phyloP scores from a whole-genome alignment of 148 eudicot species.

The Polygonum aviculare region DNA sequence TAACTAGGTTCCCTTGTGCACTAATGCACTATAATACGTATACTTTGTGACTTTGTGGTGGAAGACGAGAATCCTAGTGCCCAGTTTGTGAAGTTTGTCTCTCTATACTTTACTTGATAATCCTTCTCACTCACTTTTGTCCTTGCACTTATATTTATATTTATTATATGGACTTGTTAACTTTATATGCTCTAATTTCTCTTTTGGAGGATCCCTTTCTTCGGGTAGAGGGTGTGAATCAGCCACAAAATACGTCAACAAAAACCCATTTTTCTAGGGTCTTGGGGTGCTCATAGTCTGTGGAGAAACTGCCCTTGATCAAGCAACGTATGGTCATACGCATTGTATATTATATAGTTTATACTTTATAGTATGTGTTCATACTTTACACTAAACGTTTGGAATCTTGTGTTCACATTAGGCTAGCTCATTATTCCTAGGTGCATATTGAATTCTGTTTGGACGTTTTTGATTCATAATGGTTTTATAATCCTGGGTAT shows the following conservation, averaged over 20 bases:
- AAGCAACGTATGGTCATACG: background rate
- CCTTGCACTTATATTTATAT: background rate
- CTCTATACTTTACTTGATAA: background rate
- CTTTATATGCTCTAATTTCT: background rate
- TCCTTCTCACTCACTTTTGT: background rate
- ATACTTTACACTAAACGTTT: background rate
- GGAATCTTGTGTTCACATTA: too few species aligned
- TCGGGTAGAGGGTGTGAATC: background rate
- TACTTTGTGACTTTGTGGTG: background rate
- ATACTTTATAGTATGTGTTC: background rate
- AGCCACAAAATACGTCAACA: background rate
- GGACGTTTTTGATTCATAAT: too few species aligned
- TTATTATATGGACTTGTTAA: background rate
- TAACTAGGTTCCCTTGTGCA: background rate
- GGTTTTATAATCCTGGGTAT: too few species aligned
- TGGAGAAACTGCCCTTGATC: background rate
- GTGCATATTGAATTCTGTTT: too few species aligned
- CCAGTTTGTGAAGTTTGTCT: background rate
- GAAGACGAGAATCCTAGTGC: background rate
- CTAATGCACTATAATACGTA: background rate
- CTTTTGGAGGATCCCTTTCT: slow-evolving; percentile 9
- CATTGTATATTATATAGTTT: background rate
- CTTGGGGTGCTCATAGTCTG: background rate
- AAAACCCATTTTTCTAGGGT: background rate
- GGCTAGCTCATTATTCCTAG: too few species aligned